A percentile compares a stretch with the other conserved stretches of the same genome.
Conservation (phyloP, 1,139 yeast species). For the Suhomyces kunorum region DNA sequence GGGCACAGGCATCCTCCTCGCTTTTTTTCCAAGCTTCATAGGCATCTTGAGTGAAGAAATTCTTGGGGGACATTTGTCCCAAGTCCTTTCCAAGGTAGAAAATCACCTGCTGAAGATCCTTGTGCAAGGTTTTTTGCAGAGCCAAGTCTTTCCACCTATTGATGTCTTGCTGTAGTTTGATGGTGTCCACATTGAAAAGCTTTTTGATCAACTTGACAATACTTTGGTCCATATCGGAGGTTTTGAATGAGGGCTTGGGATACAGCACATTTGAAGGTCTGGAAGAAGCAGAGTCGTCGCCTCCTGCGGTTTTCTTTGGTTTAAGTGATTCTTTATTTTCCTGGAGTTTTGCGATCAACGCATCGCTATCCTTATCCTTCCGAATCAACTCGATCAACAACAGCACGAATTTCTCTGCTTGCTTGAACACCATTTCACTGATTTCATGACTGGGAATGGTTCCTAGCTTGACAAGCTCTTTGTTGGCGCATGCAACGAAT, state of each 20-base stretch:
- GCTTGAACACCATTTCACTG: slow-evolving; percentile 51
- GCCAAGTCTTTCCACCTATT: slow-evolving; percentile 42
- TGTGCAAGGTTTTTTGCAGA: slow-evolving; percentile 44
- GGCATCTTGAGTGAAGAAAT: slow-evolving; percentile 42
- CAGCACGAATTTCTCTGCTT: slow-evolving; percentile 58
- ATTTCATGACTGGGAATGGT: slow-evolving; percentile 39
- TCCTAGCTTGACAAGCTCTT: slow-evolving; percentile 58
- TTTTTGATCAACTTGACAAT: slow-evolving; percentile 38
- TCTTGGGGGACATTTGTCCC: slow-evolving; percentile 41
- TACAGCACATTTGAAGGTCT: slow-evolving; percentile 21
- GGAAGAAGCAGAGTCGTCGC: slow-evolving; percentile 4
- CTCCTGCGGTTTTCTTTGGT: slow-evolving; percentile 21
- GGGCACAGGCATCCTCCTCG: slow-evolving; percentile 42
- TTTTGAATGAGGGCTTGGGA: slow-evolving; percentile 48
- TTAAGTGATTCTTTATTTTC: slow-evolving; percentile 45
- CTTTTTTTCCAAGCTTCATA: slow-evolving; percentile 56
- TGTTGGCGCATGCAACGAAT: slow-evolving; percentile 65
- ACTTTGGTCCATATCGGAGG: slow-evolving; percentile 50
- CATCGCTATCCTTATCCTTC: slow-evolving; percentile 44
- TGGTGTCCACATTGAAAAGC: slow-evolving; percentile 43
- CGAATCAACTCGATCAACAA: slow-evolving; percentile 51
- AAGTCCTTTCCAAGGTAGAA: slow-evolving; percentile 43
- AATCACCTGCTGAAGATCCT: slow-evolving; percentile 45
- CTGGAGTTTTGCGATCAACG: slow-evolving; percentile 43
- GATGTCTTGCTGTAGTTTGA: slow-evolving; percentile 52